Conservation (phyloP, 257 asterid genomes). For the Coffea eugenioides region DNA sequence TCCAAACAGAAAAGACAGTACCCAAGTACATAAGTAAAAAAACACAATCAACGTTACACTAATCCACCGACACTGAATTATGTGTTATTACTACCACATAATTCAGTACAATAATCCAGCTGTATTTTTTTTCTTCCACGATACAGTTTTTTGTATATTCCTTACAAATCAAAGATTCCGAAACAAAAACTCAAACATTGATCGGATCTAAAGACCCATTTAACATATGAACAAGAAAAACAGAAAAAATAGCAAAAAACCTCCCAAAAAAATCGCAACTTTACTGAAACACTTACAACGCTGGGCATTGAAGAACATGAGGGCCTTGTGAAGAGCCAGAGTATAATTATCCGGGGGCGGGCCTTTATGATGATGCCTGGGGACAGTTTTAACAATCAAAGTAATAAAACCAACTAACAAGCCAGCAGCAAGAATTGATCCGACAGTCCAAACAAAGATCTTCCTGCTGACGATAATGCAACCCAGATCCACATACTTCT, state of each 20-base stretch:
- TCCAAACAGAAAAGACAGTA: not conserved
- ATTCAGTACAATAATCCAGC: slow-evolving; percentile 3
- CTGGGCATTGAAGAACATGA: slow-evolving; percentile 95
- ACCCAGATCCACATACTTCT: slow-evolving; percentile 95
- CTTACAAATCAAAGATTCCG: not conserved
- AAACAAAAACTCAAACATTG: not conserved
- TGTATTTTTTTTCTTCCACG: not conserved
- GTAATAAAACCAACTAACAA: slow-evolving; percentile 69
- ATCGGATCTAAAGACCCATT: slow-evolving; percentile 14
- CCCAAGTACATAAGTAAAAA: not conserved
- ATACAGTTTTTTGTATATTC: not conserved
- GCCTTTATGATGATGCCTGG: slow-evolving; percentile 58
- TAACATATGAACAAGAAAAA: not conserved
- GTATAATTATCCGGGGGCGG: slow-evolving; percentile 97
- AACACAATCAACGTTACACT: not conserved
- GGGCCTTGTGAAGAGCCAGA: slow-evolving; percentile 75
- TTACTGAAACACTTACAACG: slow-evolving; percentile 54
- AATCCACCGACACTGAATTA: slow-evolving; percentile 15
- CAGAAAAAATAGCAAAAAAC: not conserved
- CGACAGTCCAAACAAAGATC: slow-evolving; percentile 86
- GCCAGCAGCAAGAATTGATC: slow-evolving; percentile 69
- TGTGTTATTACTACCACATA: not conserved
- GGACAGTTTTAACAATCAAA: slow-evolving; percentile 80
- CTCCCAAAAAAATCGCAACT: not conserved
- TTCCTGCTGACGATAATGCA: slow-evolving; percentile 88